These are phyloP conservation scores for Lizanozyma gosingica DNA, from an alignment of 1,139 yeast species.

Conservation along the genomic window DNA sequence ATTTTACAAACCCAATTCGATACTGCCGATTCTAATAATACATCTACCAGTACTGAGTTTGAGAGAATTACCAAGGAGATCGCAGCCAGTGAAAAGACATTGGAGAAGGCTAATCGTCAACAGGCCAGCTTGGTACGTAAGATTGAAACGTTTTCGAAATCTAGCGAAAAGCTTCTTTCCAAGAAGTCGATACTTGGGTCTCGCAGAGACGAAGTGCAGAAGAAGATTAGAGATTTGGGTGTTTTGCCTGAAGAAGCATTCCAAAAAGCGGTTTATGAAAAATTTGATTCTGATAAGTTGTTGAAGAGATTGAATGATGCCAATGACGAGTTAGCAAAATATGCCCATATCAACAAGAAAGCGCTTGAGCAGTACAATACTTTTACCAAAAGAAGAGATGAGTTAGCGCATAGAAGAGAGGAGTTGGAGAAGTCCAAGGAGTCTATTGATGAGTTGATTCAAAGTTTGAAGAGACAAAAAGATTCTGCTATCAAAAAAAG, in stretches of 20 bases:
- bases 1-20: constrained; percentile 16
- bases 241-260: constrained; percentile 84
- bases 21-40: constrained; percentile 13
- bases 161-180: constrained; percentile 57
- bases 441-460: constrained; percentile 67
- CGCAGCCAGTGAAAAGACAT: constrained; percentile 26
- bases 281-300: constrained; percentile 44
- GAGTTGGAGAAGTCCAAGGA: constrained; percentile 65
- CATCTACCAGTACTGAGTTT: constrained; percentile 12
- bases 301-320: constrained; percentile 47
- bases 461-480: constrained; percentile 68
- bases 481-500: constrained; percentile 76
- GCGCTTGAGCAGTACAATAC: constrained; percentile 80
- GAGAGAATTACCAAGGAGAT: constrained; percentile 24
- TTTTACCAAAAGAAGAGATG: constrained; percentile 67
- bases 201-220: constrained; percentile 66
- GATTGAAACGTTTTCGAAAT: constrained; percentile 55
- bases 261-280: constrained; percentile 28
- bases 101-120: constrained; percentile 45
- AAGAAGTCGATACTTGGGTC: constrained; percentile 52
- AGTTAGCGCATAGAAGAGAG: constrained; percentile 51
- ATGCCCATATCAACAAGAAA: constrained; percentile 77
- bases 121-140: constrained; percentile 47
- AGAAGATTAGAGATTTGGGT: constrained; percentile 74
- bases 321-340: constrained; percentile 51